Evolutionary conservation across 768 basidiomycete species (phyloP), one percentile per base, ranked within the genome.

Genomic region (Xerocomellus amylosporus): DNA sequence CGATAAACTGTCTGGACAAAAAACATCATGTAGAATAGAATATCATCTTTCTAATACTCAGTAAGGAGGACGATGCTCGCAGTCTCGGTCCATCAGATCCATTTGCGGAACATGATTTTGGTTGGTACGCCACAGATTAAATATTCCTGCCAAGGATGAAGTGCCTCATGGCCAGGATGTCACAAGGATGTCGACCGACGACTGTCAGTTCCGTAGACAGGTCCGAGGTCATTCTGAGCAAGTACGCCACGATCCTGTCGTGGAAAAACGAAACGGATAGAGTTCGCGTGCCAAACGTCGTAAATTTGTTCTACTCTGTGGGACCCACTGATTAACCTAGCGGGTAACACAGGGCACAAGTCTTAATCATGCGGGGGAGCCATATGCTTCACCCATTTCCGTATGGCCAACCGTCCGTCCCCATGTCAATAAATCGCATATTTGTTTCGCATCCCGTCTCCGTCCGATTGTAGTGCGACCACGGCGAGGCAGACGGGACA

Each of bases 371-470:
- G 42, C 15, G 49, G 39, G n/a, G 17, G 38, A 51, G 22, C 19
- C 45, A 38, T 22, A 30, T 31, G 58, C 36, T 30, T 56, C 50
- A n/a, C 47, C 48, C 53, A n/a, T 45, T 52, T 37, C 38, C 40
- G 24, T 36, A 26, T 49, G 45, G 42, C 49, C 54, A 58, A n/a
- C 24, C 24, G 24, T 24, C 53, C 53, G 39, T 64, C 59, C 54
- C 62, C 65, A 65, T 54, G 57, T 55, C 55, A 28, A 57, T 47
- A 43, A 33, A 31, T 37, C 52, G 24, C 28, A 43, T 26, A 31
- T 46, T 38, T 20, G 49, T 51, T 52, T 38, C 24, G n/a, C 42
- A 17, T 52, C 46, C 62, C 64, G 61, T 58, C 34, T 55, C 51
- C 53, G 49, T 44, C 64, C 58, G 60, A 43, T n/a, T 22, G 43